Base-by-base conservation (phyloP, 1,284 basidiomycete species). In the Ustilago shanxiensis region DNA sequence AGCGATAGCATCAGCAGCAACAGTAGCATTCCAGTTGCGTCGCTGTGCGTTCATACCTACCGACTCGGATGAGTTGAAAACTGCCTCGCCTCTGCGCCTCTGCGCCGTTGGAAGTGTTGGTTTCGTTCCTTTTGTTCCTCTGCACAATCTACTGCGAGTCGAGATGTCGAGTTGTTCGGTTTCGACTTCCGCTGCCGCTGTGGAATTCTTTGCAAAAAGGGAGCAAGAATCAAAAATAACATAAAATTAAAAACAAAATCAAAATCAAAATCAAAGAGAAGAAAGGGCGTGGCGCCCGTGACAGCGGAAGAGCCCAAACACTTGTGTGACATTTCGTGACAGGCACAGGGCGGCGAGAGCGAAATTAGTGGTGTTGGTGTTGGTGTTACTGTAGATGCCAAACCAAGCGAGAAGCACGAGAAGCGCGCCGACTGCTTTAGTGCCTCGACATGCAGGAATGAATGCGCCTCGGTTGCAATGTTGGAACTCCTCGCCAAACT, bases 391-490 rank as follows among this genome's bases (percentile, higher is more conserved):
- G n/a, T n/a, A n/a, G n/a, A n/a, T n/a, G n/a, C n/a, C n/a, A n/a
- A n/a, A n/a, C n/a, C n/a, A n/a, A n/a, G n/a, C n/a, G 37, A 13
- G 11, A 41, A n/a, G n/a, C n/a, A n/a, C n/a, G 8, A 16, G 6
- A 26, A 13, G 45, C 29, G 49, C 37, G 22, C 7, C 52, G 35
- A 66, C 68, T 52, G 63, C 24, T 49, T 16, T n/a, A 44, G 58
- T 71, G 68, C 61, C 52, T 49, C 10, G n/a, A 54, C n/a, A 22
- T 64, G 61, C 54, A 55, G 18, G 49, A 29, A 18, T 44, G 52
- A 51, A 53, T 71, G 68, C 61, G 60, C 54, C 69, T 71, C 63
- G 69, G 69, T 60, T 66, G 55, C 35, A 54, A 44, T 33, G 44
- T 44, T 56, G 54, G 16, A 49, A 16, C 39, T 44, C 22, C 26